Evolutionary conservation across 2,329 filamentous ascomycete species (phyloP).

Genomic region (Monilinia aucupariae): DNA sequence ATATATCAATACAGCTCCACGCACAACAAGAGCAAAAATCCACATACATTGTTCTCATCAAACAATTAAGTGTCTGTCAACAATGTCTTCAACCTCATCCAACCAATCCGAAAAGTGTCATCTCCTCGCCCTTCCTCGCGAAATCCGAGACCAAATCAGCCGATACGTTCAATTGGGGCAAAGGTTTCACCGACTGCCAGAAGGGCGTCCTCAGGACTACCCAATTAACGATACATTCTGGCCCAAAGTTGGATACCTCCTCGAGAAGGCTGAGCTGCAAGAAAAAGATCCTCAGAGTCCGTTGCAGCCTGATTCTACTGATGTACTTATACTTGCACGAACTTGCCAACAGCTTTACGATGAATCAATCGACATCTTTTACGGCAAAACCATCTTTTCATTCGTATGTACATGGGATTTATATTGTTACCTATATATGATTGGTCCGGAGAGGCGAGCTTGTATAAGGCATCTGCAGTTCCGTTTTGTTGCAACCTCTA

Average conservation of each 20-base stretch:
- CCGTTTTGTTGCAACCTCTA: not conserved
- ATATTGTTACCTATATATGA: constrained; percentile 5
- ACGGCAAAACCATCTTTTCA: not conserved
- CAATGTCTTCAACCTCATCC: not conserved
- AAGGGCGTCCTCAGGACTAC: not conserved
- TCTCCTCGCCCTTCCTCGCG: not conserved
- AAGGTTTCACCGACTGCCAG: no score
- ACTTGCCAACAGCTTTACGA: constrained; percentile 4
- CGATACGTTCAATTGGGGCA: not conserved
- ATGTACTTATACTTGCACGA: constrained; percentile 1
- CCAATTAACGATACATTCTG: not conserved
- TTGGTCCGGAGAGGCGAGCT: not conserved
- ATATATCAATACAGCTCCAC: not conserved
- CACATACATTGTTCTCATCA: not conserved
- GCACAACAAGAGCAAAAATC: not conserved
- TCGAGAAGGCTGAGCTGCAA: not conserved
- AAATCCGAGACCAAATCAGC: not conserved
- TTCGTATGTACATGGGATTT: not conserved
- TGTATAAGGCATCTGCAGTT: not conserved
- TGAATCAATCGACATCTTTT: not conserved
- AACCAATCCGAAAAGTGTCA: not conserved
- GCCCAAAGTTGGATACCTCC: not conserved
- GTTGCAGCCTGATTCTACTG: not conserved
- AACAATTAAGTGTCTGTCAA: not conserved
- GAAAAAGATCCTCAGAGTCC: not conserved